Percentiles rank a stretch among this genome's conserved stretches.
These are phyloP conservation scores for Phoma herbarum DNA, from an alignment of 2,329 filamentous ascomycete genomes.

Conservation along the genomic window DNA sequence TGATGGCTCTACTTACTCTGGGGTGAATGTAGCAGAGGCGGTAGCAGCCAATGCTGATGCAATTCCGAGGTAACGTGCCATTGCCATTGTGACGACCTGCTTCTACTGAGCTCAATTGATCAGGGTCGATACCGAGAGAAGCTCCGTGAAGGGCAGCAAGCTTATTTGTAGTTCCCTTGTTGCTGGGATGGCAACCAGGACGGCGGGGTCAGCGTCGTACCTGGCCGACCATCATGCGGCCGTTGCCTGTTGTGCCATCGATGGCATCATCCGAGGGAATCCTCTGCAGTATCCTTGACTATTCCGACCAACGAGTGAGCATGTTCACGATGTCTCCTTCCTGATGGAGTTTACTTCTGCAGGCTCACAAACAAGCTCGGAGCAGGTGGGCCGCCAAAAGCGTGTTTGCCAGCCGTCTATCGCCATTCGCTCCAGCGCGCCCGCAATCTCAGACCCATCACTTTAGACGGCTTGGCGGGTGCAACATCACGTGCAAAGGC, in stretches of 20 bases:
- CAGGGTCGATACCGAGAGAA: conserved; percentile 32
- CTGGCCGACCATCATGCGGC: conserved; percentile 18
- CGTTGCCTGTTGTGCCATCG: conserved; percentile 22
- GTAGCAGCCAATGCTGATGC: conserved; percentile 46
- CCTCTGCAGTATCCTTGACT: conserved; percentile 5
- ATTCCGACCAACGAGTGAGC: conserved; percentile 11
- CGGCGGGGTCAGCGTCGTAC: conserved; percentile 26
- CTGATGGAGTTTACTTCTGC: conserved; percentile 27
- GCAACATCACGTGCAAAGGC: conserved; percentile 17
- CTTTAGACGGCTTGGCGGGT: conserved; percentile 30
- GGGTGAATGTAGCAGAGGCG: conserved; percentile 45
- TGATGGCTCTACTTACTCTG: conserved; percentile 41
- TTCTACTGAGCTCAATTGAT: conserved; percentile 40
- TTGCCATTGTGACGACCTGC: conserved; percentile 41
- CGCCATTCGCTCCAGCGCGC: conserved; percentile 27
- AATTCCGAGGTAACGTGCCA: conserved; percentile 48
- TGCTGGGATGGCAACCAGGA: conserved; percentile 22
- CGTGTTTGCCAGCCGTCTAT: conserved; percentile 33
- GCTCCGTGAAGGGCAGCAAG: conserved; percentile 26
- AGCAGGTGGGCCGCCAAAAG: conserved; percentile 32
- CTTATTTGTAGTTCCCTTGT: conserved; percentile 34
- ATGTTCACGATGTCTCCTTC: conserved; percentile 32
- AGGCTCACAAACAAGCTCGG: conserved; percentile 37
- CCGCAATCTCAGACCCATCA: conserved; percentile 23
- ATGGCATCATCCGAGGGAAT: conserved; percentile 32